Evolutionary conservation across 2,329 filamentous ascomycete species (phyloP).

Genomic region (Verticillium alfalfae): DNA sequence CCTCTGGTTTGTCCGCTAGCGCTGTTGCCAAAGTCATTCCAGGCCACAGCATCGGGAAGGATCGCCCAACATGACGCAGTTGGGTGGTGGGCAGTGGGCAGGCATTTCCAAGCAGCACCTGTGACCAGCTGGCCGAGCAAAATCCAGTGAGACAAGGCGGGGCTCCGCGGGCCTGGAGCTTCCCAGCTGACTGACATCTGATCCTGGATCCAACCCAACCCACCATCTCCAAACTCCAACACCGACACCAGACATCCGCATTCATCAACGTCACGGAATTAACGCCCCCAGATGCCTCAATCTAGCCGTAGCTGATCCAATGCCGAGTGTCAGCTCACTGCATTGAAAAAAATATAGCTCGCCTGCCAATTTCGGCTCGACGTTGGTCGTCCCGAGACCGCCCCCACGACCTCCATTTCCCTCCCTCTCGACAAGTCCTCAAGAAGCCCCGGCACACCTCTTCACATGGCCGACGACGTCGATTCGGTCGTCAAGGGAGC

Average conservation of each 20-base stretch:
- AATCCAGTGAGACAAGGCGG: neutral
- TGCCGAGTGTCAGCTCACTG: neutral
- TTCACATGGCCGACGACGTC: slow-evolving; percentile 54
- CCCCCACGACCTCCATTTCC: neutral
- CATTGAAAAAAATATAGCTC: neutral
- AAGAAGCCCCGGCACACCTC: neutral
- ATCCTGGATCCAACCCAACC: neutral
- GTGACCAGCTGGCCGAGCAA: neutral
- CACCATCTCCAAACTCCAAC: neutral
- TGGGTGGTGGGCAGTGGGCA: neutral
- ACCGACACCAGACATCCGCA: neutral
- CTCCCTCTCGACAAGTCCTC: neutral
- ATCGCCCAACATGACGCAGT: neutral
- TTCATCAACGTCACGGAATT: neutral
- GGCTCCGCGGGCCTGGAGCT: neutral
- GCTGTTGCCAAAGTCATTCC: neutral
- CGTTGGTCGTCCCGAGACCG: neutral
- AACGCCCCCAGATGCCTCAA: neutral
- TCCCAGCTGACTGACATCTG: neutral
- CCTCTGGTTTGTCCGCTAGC: neutral
- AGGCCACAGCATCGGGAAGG: neutral
- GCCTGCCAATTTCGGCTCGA: neutral
- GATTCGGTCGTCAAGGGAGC: slow-evolving; percentile 93
- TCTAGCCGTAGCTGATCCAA: neutral
- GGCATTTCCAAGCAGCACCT: neutral